Evolutionary conservation across 2,329 filamentous ascomycete species (phyloP).

Genomic region (Dothiorella sarmentorum): DNA sequence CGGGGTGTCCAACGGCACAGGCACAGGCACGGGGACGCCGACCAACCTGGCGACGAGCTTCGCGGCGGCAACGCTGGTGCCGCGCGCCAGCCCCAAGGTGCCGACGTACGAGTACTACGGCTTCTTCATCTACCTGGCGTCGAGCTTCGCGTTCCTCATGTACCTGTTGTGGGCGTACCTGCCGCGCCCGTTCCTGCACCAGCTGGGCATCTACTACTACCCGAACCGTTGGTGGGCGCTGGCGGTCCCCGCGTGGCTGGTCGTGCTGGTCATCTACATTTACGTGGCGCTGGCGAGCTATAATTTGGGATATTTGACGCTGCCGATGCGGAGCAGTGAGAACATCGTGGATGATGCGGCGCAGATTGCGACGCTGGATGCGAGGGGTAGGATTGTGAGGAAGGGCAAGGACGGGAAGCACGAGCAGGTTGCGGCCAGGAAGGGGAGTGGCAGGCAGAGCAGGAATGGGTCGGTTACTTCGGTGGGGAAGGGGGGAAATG

Average conservation of each 20-base stretch:
- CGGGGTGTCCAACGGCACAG: constrained; percentile 24
- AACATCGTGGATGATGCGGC: constrained; percentile 89
- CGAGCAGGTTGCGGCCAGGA: constrained; percentile 39
- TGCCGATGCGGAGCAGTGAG: constrained; percentile 75
- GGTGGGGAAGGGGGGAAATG: constrained; percentile 35
- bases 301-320: constrained; percentile 83
- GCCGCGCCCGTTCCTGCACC: constrained; percentile 85
- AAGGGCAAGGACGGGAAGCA: constrained; percentile 35
- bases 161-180: constrained; percentile 84
- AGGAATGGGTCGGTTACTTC: constrained; percentile 15
- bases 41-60: constrained; percentile 59
- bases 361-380: constrained; percentile 77
- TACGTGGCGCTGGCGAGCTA: constrained; percentile 89
- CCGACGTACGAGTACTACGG: constrained; percentile 99
- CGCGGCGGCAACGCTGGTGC: constrained; percentile 63
- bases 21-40: constrained; percentile 33
- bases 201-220: constrained; percentile 93
- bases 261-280: constrained; percentile 85
- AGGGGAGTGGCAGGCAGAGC: constrained; percentile 35
- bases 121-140: constrained; percentile 93
- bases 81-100: constrained; percentile 84
- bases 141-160: constrained; percentile 71
- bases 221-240: constrained; percentile 97
- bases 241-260: constrained; percentile 84
- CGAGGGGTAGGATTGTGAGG: constrained; percentile 50